phyloP scores from a whole-genome alignment of 2,329 filamentous ascomycete species.

The Calycina herbarum region DNA sequence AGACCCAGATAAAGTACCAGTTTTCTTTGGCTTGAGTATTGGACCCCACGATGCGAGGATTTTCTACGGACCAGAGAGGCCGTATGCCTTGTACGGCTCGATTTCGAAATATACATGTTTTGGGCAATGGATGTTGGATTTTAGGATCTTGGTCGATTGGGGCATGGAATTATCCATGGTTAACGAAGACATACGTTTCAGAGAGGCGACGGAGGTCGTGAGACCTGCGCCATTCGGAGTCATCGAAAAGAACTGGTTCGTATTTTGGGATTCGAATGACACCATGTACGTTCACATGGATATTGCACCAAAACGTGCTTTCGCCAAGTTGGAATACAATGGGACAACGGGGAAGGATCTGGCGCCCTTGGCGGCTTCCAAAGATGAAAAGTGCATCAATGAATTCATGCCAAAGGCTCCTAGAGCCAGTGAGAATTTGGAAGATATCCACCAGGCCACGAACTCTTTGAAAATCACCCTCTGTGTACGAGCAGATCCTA shows the following conservation, averaged over 20 bases:
- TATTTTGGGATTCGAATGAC: conserved; percentile 55
- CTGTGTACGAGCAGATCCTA: conserved; percentile 48
- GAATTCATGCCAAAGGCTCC: neutral
- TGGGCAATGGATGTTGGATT: conserved; percentile 57
- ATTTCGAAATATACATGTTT: conserved; percentile 57
- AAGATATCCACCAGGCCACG: neutral
- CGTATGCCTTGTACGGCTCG: conserved; percentile 55
- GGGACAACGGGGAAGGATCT: neutral
- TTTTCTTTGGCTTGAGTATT: conserved; percentile 44
- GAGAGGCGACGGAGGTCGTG: conserved; percentile 50
- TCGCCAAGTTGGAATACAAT: neutral
- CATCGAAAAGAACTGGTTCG: conserved; percentile 63
- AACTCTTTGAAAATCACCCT: conserved; percentile 45
- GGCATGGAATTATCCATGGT: conserved; percentile 24
- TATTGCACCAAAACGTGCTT: neutral
- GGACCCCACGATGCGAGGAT: conserved; percentile 61
- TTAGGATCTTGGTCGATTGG: conserved; percentile 51
- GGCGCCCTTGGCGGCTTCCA: neutral
- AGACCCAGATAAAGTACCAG: conserved; percentile 27
- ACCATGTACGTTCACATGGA: conserved; percentile 48
- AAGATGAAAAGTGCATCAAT: neutral
- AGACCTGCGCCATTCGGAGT: conserved; percentile 46
- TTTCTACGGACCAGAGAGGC: conserved; percentile 52
- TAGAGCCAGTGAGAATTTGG: neutral
- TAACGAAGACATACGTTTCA: conserved; percentile 23